Evolutionary conservation across 2,329 filamentous ascomycete genomes (phyloP).

Genomic region (Claviceps monticola): DNA sequence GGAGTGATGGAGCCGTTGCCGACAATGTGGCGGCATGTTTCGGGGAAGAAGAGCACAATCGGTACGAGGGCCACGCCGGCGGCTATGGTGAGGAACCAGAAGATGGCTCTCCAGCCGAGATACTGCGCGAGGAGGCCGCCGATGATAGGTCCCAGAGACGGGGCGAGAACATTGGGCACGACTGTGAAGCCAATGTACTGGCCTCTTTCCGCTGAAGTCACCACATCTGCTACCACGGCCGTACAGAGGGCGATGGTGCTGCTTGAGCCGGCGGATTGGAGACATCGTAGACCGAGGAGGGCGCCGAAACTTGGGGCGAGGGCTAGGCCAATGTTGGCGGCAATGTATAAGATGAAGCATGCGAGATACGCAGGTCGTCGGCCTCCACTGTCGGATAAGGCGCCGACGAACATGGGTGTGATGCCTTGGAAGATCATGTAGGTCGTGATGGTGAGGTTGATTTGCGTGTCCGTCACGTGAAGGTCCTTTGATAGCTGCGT

Average conservation of each 20-base stretch:
- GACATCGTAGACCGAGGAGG: constrained; percentile 37
- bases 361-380: constrained; percentile 39
- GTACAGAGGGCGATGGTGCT: constrained; percentile 43
- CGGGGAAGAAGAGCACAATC: constrained; percentile 36
- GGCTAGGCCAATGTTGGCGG: constrained; percentile 39
- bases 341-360: constrained; percentile 38
- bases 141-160: constrained; percentile 39
- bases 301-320: constrained; percentile 33
- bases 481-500: constrained; percentile 33
- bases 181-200: constrained; percentile 41
- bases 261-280: constrained; percentile 45
- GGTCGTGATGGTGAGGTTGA: constrained; percentile 39
- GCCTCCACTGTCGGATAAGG: constrained; percentile 39
- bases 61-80: constrained; percentile 25
- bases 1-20: constrained; percentile 37
- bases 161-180: constrained; percentile 33
- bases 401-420: constrained; percentile 41
- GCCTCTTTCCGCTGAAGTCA: constrained; percentile 47
- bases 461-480: constrained; percentile 24
- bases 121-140: constrained; percentile 43
- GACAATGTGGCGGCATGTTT: constrained; percentile 34
- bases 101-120: constrained; percentile 45
- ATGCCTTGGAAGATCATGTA: constrained; percentile 49
- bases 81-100: constrained; percentile 46
- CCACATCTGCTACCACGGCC: constrained; percentile 50